Evolutionary conservation across 2,329 filamentous ascomycete genomes (phyloP).

Genomic region (Lecanosticta acicola): DNA sequence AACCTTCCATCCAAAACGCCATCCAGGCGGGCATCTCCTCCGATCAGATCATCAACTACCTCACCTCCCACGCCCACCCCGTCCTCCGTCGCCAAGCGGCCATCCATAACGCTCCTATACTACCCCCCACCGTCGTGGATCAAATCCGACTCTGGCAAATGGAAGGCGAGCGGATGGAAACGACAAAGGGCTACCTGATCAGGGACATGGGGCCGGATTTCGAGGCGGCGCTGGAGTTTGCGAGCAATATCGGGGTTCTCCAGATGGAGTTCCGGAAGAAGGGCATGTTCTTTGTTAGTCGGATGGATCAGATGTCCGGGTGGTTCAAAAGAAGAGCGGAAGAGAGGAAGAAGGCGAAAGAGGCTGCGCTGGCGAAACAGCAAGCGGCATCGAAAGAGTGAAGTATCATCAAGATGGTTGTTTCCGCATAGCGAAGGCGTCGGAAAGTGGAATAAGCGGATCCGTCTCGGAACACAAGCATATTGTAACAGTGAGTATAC

Average conservation of each 20-base stretch:
- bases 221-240: constrained; percentile 64
- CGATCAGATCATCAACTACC: constrained; percentile 90
- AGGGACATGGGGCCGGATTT: constrained; percentile 73
- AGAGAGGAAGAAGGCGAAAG: constrained; percentile 28
- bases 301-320: constrained; percentile 79
- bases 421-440: constrained; percentile 15
- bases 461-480: background rate
- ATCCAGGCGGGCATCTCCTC: constrained; percentile 81
- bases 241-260: constrained; percentile 83
- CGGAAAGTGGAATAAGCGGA: background rate
- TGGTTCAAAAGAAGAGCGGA: constrained; percentile 61
- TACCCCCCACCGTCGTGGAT: constrained; percentile 93
- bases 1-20: constrained; percentile 79
- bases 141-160: constrained; percentile 97
- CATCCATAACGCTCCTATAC: constrained; percentile 53
- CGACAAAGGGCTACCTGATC: constrained; percentile 78
- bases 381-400: background rate
- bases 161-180: constrained; percentile 89
- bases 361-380: constrained; percentile 2
- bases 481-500: constrained; percentile 6
- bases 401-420: constrained; percentile 1
- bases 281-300: constrained; percentile 84
- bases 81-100: constrained; percentile 67
- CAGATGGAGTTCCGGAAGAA: constrained; percentile 77
- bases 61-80: constrained; percentile 87